phyloP scores from a whole-genome alignment of 192 early-diverging fungal species.

The Coemansia sp. region DNA sequence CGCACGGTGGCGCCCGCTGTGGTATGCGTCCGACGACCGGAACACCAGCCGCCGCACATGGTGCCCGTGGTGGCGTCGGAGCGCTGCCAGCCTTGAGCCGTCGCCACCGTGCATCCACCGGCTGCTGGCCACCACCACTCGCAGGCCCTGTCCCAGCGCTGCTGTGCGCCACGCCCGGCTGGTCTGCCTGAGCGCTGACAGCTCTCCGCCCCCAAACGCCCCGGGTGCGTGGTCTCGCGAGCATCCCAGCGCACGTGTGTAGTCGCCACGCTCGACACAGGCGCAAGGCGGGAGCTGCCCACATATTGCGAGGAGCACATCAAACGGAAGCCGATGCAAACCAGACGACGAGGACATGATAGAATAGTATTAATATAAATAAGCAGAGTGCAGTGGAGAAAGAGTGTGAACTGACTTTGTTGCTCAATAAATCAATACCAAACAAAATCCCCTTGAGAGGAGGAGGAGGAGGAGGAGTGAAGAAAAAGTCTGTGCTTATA shows the following conservation, averaged over 20 bases:
- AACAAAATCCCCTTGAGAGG: background rate
- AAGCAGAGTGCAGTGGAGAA: no score
- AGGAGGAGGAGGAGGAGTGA: background rate
- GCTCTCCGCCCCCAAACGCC: constrained; percentile 28
- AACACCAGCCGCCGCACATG: constrained; percentile 45
- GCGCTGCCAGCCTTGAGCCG: constrained; percentile 20
- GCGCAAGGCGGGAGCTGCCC: constrained; percentile 28
- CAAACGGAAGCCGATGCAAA: constrained; percentile 27
- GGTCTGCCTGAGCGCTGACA: constrained; percentile 37
- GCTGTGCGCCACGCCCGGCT: constrained; percentile 40
- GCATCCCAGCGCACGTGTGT: constrained; percentile 27
- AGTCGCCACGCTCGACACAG: constrained; percentile 17
- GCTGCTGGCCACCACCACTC: constrained; percentile 43
- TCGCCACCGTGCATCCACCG: constrained; percentile 41
- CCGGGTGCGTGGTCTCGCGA: constrained; percentile 37
- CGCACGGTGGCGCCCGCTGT: constrained; percentile 17
- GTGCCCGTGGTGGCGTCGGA: constrained; percentile 12
- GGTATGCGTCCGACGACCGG: constrained; percentile 34
- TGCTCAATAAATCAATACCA: background rate
- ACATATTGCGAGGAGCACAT: constrained; percentile 40
- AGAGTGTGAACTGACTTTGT: no score
- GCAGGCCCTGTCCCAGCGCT: constrained; percentile 33
- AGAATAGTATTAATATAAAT: background rate
- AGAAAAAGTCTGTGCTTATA: background rate
- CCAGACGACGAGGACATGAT: background rate